These are phyloP conservation scores for Pyrenopolyporus hunteri DNA, from an alignment of 495 filamentous ascomycete genomes.

Conservation along the genomic window DNA sequence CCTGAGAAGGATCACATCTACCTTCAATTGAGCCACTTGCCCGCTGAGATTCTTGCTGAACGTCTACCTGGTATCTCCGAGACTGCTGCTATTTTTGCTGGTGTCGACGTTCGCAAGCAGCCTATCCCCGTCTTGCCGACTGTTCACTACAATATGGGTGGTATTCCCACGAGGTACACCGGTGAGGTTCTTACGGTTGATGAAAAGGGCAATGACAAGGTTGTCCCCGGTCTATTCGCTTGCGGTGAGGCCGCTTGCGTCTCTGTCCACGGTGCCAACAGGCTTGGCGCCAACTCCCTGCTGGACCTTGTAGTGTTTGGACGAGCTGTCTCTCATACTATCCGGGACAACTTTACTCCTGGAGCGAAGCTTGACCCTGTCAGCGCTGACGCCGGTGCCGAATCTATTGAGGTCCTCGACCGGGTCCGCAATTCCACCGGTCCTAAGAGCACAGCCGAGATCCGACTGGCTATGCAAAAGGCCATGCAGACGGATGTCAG, in stretches of 20 bases:
- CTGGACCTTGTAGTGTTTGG: conserved; percentile 97
- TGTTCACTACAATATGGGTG: conserved; percentile 99
- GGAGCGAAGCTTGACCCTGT: conserved; percentile 77
- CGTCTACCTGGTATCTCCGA: conserved; percentile 98
- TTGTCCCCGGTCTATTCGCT: conserved; percentile 93
- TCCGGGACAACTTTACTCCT: conserved; percentile 86
- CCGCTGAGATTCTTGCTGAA: conserved; percentile 87
- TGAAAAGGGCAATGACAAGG: conserved; percentile 81
- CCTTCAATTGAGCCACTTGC: conserved; percentile 94
- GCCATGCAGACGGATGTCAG: conserved; percentile 96
- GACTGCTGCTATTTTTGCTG: conserved; percentile 94
- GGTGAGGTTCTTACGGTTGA: conserved; percentile 92
- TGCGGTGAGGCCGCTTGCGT: conserved; percentile 97
- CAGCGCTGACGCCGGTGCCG: conserved; percentile 81
- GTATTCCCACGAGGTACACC: conserved; percentile 95
- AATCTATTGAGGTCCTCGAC: conserved; percentile 86
- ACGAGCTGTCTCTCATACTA: conserved; percentile 92
- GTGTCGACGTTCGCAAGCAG: conserved; percentile 95
- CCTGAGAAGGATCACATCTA: conserved; percentile 97
- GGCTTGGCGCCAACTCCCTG: conserved; percentile 96
- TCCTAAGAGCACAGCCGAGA: conserved; percentile 82
- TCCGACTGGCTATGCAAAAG: conserved; percentile 95
- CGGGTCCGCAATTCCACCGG: conserved; percentile 80
- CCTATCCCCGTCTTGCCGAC: conserved; percentile 96
- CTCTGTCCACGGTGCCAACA: conserved; percentile 96